Evolutionary conservation across 805 yeast species (phyloP).

Genomic region (Lachancea nothofagi): DNA sequence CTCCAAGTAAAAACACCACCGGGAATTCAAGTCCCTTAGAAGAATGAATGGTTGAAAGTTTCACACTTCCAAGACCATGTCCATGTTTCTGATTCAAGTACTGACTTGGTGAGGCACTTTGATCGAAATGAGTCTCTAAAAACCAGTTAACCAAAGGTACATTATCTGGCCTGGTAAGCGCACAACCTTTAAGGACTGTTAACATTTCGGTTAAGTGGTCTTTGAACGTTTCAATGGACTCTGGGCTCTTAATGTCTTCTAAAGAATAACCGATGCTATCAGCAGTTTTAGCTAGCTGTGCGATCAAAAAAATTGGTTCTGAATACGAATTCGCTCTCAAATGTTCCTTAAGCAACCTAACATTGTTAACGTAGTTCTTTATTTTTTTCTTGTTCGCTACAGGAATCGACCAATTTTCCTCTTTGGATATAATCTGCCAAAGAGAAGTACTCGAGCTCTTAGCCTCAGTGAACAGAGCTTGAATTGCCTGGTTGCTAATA

Average conservation of each 20-base stretch:
- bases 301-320: constrained; percentile 37
- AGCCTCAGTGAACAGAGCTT: constrained; percentile 18
- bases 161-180: constrained; percentile 23
- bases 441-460: constrained; percentile 14
- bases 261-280: constrained; percentile 31
- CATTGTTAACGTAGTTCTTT: constrained; percentile 22
- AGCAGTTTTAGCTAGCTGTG: constrained; percentile 32
- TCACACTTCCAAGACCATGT: constrained; percentile 33
- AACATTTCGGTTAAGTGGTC: constrained; percentile 35
- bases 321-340: constrained; percentile 7
- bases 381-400: constrained; percentile 24
- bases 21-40: constrained; percentile 75
- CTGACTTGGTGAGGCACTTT: constrained; percentile 16
- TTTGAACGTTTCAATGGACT: constrained; percentile 26
- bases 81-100: background rate
- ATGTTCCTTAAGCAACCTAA: constrained; percentile 17
- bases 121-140: constrained; percentile 30
- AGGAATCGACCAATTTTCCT: constrained; percentile 15
- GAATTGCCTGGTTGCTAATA: constrained; percentile 21
- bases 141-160: constrained; percentile 29
- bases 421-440: constrained; percentile 22
- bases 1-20: constrained; percentile 47
- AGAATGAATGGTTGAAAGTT: constrained; percentile 64
- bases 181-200: constrained; percentile 32
- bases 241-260: constrained; percentile 17